Percentiles rank a stretch among this genome's conserved stretches.
Evolutionary conservation across 495 filamentous ascomycete species (phyloP).

Genomic region (Lophiotrema nucula): DNA sequence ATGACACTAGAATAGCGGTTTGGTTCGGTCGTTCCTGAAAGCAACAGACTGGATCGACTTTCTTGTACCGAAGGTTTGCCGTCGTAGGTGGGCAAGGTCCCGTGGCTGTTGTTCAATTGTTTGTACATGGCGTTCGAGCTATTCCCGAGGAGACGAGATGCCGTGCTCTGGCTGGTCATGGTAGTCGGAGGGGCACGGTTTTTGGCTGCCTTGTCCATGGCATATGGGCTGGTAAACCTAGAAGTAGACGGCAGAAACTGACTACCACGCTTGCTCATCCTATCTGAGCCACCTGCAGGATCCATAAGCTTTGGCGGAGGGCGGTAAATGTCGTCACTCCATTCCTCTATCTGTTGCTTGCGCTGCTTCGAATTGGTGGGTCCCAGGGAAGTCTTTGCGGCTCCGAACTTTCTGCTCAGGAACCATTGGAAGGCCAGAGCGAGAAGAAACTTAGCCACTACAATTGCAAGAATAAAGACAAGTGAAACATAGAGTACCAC

Average conservation of each 20-base stretch:
- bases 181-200: conserved; percentile 70
- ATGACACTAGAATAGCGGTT: conserved; percentile 54
- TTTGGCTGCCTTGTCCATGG: conserved; percentile 57
- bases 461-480: conserved; percentile 88
- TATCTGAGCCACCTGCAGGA: conserved; percentile 55
- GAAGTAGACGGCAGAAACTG: conserved; percentile 80
- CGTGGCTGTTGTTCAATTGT: conserved; percentile 66
- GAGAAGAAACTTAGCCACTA: conserved; percentile 81
- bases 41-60: conserved; percentile 55
- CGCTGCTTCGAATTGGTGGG: conserved; percentile 73
- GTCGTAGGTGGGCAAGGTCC: conserved; percentile 50
- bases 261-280: conserved; percentile 76
- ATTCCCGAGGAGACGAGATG: conserved; percentile 68
- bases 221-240: conserved; percentile 92
- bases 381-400: conserved; percentile 66
- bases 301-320: conserved; percentile 79
- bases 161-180: conserved; percentile 91
- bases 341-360: conserved; percentile 94
- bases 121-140: conserved; percentile 67
- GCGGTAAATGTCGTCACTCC: conserved; percentile 95
- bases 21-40: conserved; percentile 43
- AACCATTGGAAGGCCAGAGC: conserved; percentile 96
- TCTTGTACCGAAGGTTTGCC: conserved; percentile 34
- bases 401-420: conserved; percentile 75
- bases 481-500: conserved; percentile 95